These are phyloP conservation scores for Lachancea cidri DNA, from an alignment of 805 yeast genomes.

Conservation along the genomic window DNA sequence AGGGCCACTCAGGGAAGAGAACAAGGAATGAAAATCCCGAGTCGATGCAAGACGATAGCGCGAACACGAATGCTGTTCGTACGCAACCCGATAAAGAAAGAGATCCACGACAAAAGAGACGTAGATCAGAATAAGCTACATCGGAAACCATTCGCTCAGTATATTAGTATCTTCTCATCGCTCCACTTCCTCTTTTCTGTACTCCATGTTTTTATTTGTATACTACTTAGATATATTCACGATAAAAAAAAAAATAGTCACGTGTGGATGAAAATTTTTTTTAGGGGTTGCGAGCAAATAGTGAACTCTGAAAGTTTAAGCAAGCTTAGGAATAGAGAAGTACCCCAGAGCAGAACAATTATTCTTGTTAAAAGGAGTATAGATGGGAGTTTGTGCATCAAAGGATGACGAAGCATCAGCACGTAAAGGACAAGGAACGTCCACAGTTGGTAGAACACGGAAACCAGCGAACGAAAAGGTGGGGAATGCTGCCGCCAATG, in stretches of 20 bases:
- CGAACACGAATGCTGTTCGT: neutral
- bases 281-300: neutral
- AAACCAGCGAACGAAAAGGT: neutral
- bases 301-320: neutral
- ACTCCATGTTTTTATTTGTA: no score
- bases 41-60: neutral
- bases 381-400: conserved; percentile 5
- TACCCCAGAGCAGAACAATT: neutral
- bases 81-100: no score
- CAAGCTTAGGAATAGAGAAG: neutral
- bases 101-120: no score
- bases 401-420: neutral
- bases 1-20: no score
- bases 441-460: neutral
- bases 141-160: no score
- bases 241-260: no score
- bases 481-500: neutral
- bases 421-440: neutral
- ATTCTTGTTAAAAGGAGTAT: neutral
- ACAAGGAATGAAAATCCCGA: neutral
- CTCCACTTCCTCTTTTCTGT: no score
- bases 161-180: no score
- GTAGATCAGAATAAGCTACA: no score
- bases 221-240: no score
- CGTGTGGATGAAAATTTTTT: neutral